A percentile compares a stretch with the other conserved stretches of the same genome.
Conservation (phyloP, 148 eudicot genomes). For the Amaranthus cruentus region DNA sequence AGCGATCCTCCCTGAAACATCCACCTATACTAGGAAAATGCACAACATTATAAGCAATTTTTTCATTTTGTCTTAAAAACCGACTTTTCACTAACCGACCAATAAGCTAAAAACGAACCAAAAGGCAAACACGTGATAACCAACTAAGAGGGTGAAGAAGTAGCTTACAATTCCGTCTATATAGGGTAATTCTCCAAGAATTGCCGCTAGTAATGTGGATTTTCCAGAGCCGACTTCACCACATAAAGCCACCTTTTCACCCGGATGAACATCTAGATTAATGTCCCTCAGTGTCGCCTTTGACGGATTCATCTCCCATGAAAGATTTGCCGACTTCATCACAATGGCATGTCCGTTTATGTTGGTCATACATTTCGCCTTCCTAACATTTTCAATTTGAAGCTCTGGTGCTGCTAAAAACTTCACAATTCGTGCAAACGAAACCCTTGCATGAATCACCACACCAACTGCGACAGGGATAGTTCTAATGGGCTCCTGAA, state of each 20-base stretch:
- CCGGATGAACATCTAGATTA: constrained; percentile 37
- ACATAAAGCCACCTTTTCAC: constrained; percentile 67
- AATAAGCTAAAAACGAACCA: no score
- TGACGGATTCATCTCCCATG: constrained; percentile 46
- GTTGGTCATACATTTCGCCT: constrained; percentile 19
- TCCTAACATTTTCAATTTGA: constrained; percentile 41
- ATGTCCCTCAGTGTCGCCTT: constrained; percentile 51
- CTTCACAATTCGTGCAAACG: constrained; percentile 56
- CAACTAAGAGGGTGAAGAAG: background rate
- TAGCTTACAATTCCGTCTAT: constrained; percentile 58
- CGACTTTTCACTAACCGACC: no score
- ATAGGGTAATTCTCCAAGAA: constrained; percentile 71
- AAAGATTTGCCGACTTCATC: constrained; percentile 47
- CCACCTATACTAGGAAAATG: constrained; percentile 38
- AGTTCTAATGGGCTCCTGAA: constrained; percentile 73
- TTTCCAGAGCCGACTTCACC: constrained; percentile 86
- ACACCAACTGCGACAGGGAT: constrained; percentile 81
- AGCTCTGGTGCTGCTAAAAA: constrained; percentile 84
- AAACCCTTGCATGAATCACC: constrained; percentile 77
- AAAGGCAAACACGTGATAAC: background rate
- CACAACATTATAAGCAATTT: no score
- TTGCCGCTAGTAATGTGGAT: constrained; percentile 66
- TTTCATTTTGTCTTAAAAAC: no score
- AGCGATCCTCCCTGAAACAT: constrained; percentile 63
- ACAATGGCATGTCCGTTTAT: constrained; percentile 15